Evolutionary conservation across 768 basidiomycete genomes (phyloP).

Genomic region (Leccinum boreale): DNA sequence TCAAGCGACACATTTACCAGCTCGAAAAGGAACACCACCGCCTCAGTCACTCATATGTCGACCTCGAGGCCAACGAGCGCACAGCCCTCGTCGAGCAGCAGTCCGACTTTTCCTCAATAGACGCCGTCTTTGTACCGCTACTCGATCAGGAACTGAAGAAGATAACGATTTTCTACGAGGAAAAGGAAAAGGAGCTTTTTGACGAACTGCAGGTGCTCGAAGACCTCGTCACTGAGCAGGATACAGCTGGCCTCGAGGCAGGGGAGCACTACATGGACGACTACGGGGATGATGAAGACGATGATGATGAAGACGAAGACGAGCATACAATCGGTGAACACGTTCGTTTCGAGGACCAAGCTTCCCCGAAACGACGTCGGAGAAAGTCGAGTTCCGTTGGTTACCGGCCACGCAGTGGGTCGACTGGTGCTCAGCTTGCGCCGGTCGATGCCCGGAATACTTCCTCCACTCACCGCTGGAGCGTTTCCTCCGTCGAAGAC

Average conservation of each 20-base stretch:
- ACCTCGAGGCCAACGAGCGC: not conserved
- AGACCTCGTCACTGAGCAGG: not conserved
- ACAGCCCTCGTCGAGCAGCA: not conserved
- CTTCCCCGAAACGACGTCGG: constrained; percentile 32
- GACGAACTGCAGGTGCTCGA: not conserved
- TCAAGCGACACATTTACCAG: constrained; percentile 85
- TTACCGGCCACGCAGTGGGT: constrained; percentile 22
- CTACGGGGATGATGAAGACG: constrained; percentile 48
- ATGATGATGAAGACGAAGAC: constrained; percentile 53
- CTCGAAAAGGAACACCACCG: constrained; percentile 69
- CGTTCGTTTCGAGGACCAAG: constrained; percentile 26
- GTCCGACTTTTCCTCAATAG: not conserved
- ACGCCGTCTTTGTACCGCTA: not conserved
- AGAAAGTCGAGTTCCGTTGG: constrained; percentile 32
- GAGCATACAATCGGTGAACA: constrained; percentile 23
- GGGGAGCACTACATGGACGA: constrained; percentile 28
- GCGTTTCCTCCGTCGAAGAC: constrained; percentile 47
- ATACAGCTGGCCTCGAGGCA: not conserved
- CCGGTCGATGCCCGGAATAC: constrained; percentile 7
- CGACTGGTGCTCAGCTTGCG: constrained; percentile 6
- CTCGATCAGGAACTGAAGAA: not conserved
- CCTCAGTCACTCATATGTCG: not conserved
- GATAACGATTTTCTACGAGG: not conserved
- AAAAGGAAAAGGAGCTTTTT: not conserved
- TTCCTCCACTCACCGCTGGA: constrained; percentile 26